A percentile compares a stretch with the other conserved stretches of the same genome.
These are phyloP conservation scores for Filobasidium uniguttulatum DNA, from an alignment of 1,284 basidiomycete genomes.

Conservation along the genomic window DNA sequence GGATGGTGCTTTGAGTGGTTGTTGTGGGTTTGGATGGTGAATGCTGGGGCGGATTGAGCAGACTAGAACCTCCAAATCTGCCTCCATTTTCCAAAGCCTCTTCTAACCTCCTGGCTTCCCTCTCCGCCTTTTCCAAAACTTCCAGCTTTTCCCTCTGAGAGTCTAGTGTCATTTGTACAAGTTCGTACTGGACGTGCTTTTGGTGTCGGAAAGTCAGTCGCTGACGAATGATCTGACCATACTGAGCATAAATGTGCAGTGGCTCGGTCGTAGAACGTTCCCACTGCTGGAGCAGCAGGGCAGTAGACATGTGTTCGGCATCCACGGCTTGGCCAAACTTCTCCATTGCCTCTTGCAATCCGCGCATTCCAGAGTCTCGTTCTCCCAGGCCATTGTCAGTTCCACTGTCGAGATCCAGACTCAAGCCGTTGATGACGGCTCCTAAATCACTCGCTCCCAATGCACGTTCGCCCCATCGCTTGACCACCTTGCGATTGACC, in stretches of 20 bases:
- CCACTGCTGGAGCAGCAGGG: slow-evolving; percentile 75
- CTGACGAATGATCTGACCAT: slow-evolving; percentile 85
- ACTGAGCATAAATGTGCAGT: slow-evolving; percentile 88
- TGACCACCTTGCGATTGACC: slow-evolving; percentile 76
- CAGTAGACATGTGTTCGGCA: slow-evolving; percentile 82
- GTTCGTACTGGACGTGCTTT: slow-evolving; percentile 95
- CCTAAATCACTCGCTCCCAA: slow-evolving; percentile 91
- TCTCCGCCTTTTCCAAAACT: slow-evolving; percentile 82
- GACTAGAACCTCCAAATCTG: slow-evolving; percentile 13
- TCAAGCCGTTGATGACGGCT: slow-evolving; percentile 89
- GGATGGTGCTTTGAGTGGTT: slow-evolving; percentile 15
- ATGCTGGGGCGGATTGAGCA: slow-evolving; percentile 10
- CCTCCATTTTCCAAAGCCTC: slow-evolving; percentile 52
- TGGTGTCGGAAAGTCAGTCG: slow-evolving; percentile 89
- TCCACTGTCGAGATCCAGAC: slow-evolving; percentile 47
- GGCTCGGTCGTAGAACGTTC: slow-evolving; percentile 92
- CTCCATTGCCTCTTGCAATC: slow-evolving; percentile 49
- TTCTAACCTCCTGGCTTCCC: slow-evolving; percentile 76
- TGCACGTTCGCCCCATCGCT: slow-evolving; percentile 85
- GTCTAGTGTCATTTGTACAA: slow-evolving; percentile 84
- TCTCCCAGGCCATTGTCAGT: slow-evolving; percentile 49
- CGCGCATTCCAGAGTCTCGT: slow-evolving; percentile 53
- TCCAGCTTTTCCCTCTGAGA: slow-evolving; percentile 74
- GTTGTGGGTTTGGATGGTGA: slow-evolving; percentile 3
- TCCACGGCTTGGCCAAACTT: slow-evolving; percentile 79